These are phyloP conservation scores for Amanita muscaria DNA, from an alignment of 768 basidiomycete species.

Conservation along the genomic window DNA sequence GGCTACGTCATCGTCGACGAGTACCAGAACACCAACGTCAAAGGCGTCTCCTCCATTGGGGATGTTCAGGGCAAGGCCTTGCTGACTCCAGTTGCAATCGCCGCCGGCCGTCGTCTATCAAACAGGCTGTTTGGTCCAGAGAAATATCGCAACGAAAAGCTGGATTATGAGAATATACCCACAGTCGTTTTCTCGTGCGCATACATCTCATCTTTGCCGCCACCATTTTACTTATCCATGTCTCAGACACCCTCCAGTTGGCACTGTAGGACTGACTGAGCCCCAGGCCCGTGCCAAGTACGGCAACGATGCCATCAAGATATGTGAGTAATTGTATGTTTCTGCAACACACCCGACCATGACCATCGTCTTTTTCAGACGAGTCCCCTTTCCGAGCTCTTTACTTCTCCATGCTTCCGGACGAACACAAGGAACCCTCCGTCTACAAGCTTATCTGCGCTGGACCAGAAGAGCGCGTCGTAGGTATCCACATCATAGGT, in stretches of 20 bases:
- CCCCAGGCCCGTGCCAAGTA: constrained; percentile 82
- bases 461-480: constrained; percentile 87
- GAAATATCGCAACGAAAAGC: constrained; percentile 80
- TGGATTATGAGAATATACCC: constrained; percentile 84
- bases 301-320: constrained; percentile 83
- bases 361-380: constrained; percentile 35
- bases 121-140: constrained; percentile 88
- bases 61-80: constrained; percentile 91
- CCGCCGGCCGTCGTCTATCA: constrained; percentile 81
- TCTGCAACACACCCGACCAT: background rate
- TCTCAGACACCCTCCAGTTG: constrained; percentile 84
- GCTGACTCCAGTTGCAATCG: constrained; percentile 95
- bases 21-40: constrained; percentile 74
- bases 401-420: constrained; percentile 84
- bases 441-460: constrained; percentile 86
- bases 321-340: constrained; percentile 52
- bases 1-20: constrained; percentile 90
- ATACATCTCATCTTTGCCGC: constrained; percentile 1
- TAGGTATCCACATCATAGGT: constrained; percentile 94
- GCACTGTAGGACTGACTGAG: constrained; percentile 92
- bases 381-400: constrained; percentile 74
- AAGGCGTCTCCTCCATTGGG: constrained; percentile 74
- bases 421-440: constrained; percentile 92
- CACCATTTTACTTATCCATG: background rate
- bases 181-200: constrained; percentile 95